phyloP scores from a whole-genome alignment of 2,329 filamentous ascomycete species.

The Thielaviopsis euricoi region DNA sequence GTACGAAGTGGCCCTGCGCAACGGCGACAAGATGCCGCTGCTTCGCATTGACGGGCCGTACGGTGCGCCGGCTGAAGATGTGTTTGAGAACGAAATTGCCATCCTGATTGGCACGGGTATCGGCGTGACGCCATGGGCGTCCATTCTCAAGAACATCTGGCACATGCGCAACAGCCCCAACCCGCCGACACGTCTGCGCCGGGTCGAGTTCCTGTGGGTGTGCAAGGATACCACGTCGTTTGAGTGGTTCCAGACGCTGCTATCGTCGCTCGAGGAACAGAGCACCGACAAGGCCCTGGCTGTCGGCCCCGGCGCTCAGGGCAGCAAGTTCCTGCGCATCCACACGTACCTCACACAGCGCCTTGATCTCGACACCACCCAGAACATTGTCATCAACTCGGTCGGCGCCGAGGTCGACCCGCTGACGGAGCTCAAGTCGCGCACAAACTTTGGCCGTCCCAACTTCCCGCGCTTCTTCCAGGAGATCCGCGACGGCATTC shows the following conservation, averaged over 20 bases:
- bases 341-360: slow-evolving; percentile 95
- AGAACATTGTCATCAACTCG: slow-evolving; percentile 94
- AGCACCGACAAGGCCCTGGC: slow-evolving; percentile 44
- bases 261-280: slow-evolving; percentile 80
- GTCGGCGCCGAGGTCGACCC: slow-evolving; percentile 81
- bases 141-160: slow-evolving; percentile 95
- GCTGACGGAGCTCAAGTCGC: slow-evolving; percentile 72
- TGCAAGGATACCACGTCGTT: slow-evolving; percentile 92
- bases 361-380: slow-evolving; percentile 77
- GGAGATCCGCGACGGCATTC: slow-evolving; percentile 75
- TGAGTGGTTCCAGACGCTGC: slow-evolving; percentile 94
- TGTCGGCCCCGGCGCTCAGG: slow-evolving; percentile 48
- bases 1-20: slow-evolving; percentile 92
- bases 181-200: slow-evolving; percentile 71
- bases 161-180: slow-evolving; percentile 82
- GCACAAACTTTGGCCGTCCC: slow-evolving; percentile 89
- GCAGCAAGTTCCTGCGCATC: slow-evolving; percentile 81
- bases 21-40: slow-evolving; percentile 79
- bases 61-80: slow-evolving; percentile 90
- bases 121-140: slow-evolving; percentile 73
- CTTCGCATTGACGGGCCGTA: slow-evolving; percentile 91
- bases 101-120: slow-evolving; percentile 77
- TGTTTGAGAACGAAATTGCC: slow-evolving; percentile 84
- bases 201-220: slow-evolving; percentile 98
- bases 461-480: slow-evolving; percentile 70